These are phyloP conservation scores for Adiantum capillusveneris DNA, from an alignment of 75 land plant species.

Conservation along the genomic window DNA sequence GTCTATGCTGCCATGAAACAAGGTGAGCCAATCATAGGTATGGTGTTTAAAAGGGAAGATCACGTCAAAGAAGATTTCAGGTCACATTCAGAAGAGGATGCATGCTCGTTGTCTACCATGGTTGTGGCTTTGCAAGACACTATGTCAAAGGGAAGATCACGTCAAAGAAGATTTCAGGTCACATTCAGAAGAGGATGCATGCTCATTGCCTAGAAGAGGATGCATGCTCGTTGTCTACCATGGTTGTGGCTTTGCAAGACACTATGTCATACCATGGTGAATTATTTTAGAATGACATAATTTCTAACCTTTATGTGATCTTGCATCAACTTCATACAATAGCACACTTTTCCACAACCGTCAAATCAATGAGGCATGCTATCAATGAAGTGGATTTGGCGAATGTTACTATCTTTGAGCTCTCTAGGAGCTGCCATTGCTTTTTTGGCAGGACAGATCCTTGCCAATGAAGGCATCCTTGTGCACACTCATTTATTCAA, in stretches of 20 bases:
- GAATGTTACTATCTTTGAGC: too few species aligned
- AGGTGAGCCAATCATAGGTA: conserved; percentile 41
- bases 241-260: conserved; percentile 60
- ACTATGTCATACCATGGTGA: conserved; percentile 26
- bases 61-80: too few species aligned
- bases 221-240: conserved; percentile 9
- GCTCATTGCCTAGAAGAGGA: too few species aligned
- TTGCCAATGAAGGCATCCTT: too few species aligned
- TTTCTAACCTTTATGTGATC: conserved; percentile 28
- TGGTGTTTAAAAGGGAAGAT: conserved; percentile 27
- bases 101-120: conserved; percentile 8
- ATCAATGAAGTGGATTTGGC: too few species aligned
- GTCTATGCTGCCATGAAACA: too few species aligned
- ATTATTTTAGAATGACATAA: conserved; percentile 27
- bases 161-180: too few species aligned
- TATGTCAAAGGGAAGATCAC: conserved; percentile 9
- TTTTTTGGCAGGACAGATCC: too few species aligned
- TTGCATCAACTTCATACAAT: conserved; percentile 36
- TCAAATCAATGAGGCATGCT: neutral
- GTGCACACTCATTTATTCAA: too few species aligned
- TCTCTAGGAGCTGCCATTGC: too few species aligned
- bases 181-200: too few species aligned
- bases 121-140: conserved; percentile 68
- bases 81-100: too few species aligned
- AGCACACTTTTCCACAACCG: conserved; percentile 29